Conservation (phyloP, 306 rosid species). For the Aeschynomene evenia region DNA sequence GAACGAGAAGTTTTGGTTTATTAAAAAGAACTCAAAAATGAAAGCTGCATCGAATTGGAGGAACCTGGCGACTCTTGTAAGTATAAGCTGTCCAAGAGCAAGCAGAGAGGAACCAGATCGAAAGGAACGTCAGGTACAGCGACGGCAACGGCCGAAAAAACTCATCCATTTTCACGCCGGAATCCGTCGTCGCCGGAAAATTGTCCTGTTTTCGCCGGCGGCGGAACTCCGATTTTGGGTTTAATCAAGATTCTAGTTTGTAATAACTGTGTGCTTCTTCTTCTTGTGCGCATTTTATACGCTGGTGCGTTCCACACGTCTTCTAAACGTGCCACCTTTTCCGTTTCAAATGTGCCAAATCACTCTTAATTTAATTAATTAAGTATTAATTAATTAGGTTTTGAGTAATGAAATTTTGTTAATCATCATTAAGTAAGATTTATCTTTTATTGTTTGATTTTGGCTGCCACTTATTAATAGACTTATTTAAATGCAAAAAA, state of each 20-base stretch:
- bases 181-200: slow-evolving; percentile 23
- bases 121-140: slow-evolving; percentile 67
- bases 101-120: slow-evolving; percentile 79
- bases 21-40: not conserved
- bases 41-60: not conserved
- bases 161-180: slow-evolving; percentile 56
- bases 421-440: too few relatives aligned
- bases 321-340: slow-evolving; percentile 31
- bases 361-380: too few relatives aligned
- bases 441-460: too few relatives aligned
- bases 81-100: slow-evolving; percentile 88
- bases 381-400: too few relatives aligned
- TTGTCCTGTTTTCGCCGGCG: not conserved
- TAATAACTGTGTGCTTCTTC: not conserved
- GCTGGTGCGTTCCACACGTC: slow-evolving; percentile 33
- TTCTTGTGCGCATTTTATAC: slow-evolving; percentile 30
- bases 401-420: too few relatives aligned
- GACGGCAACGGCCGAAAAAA: slow-evolving; percentile 76
- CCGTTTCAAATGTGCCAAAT: slow-evolving; percentile 5
- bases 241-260: not conserved
- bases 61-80: slow-evolving; percentile 81
- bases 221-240: not conserved
- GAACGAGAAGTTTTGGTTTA: not conserved
- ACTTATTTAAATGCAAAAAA: too few relatives aligned
- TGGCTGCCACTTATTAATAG: too few relatives aligned